Base-by-base conservation (phyloP, 2,329 filamentous ascomycete genomes). In the Blastomyces parvus region DNA sequence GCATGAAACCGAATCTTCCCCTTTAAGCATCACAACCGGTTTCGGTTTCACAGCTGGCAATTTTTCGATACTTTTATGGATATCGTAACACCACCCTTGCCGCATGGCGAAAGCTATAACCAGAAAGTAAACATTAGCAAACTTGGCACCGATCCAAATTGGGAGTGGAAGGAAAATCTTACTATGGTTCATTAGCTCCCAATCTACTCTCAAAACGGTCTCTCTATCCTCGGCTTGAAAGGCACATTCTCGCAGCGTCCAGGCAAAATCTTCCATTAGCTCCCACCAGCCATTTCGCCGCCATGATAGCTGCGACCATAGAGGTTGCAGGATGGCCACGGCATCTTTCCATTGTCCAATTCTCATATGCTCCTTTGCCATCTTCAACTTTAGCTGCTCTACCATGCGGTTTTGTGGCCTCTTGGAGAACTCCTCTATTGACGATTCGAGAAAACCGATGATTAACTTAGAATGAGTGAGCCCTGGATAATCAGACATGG, bases 271-370 rank as follows among this genome's bases (percentile, higher is more conserved):
- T 61, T 77, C 78, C 66, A 85, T 82, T 3, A 85, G 75, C 52
- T 74, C 70, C 79, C 81, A 84, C 84, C 85, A 87, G n/a, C 81
- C 79, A 69, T 84, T 80, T 53, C 73, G 73, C 56, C 85, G 81
- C 85, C 85, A 87, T n/a, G 75, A 78, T 70, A 83, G 80, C 11
- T 71, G 77, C 50, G 80, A 70, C 84, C 84, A 87, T 1, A 86
- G 70, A 3, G 82, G 78, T 44, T 74, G 74, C 25, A 87, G 74
- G 2, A 82, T 73, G 30, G 77, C 71, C 61, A 83, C 74, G 7
- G 83, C 84, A 56, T 83, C 78, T 5, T 74, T 70, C 73, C 82
- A 85, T 36, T 76, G 77, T 22, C 77, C 79, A 22, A 76, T 75
- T 48, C 78, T 75, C 52, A 84, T 77, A 38, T 84, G 73, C 65